Conservation (phyloP, 495 filamentous ascomycete species). For the Podospora sp. region DNA sequence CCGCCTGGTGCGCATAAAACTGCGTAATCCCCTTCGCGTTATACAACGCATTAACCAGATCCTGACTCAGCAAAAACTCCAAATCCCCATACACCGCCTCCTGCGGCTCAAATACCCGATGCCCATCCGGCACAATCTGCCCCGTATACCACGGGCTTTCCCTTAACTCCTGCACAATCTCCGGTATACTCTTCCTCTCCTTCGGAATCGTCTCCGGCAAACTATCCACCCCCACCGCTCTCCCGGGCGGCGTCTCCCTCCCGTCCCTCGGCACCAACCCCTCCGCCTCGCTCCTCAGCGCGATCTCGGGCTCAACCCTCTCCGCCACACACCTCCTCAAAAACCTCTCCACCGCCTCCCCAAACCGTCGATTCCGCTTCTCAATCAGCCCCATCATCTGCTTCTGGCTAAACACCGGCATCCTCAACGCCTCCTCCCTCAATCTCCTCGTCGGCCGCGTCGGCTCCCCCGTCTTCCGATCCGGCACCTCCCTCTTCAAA, state of each 20-base stretch:
- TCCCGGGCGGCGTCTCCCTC: slow-evolving; percentile 32
- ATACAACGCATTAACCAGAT: slow-evolving; percentile 91
- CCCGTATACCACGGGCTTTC: slow-evolving; percentile 81
- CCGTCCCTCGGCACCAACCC: slow-evolving; percentile 47
- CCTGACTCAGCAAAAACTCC: slow-evolving; percentile 83
- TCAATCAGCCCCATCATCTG: slow-evolving; percentile 90
- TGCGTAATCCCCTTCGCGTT: slow-evolving; percentile 83
- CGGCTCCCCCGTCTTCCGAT: slow-evolving; percentile 71
- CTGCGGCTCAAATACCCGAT: slow-evolving; percentile 89
- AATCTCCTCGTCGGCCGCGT: slow-evolving; percentile 64
- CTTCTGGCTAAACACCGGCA: slow-evolving; percentile 92
- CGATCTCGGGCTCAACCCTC: slow-evolving; percentile 66
- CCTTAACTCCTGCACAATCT: slow-evolving; percentile 86
- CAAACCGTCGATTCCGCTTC: slow-evolving; percentile 86
- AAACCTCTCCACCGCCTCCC: slow-evolving; percentile 74
- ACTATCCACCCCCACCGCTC: slow-evolving; percentile 33
- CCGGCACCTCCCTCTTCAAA: slow-evolving; percentile 74
- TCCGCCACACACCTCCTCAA: slow-evolving; percentile 71
- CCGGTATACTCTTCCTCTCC: slow-evolving; percentile 77
- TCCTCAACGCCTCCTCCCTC: slow-evolving; percentile 79
- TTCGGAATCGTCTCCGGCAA: slow-evolving; percentile 74
- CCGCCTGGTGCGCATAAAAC: slow-evolving; percentile 92
- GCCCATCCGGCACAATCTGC: slow-evolving; percentile 93
- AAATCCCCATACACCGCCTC: slow-evolving; percentile 81
- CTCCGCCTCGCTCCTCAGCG: slow-evolving; percentile 58